These are phyloP conservation scores for Medicago lupulina DNA, from an alignment of 306 rosid species.

Conservation along the genomic window DNA sequence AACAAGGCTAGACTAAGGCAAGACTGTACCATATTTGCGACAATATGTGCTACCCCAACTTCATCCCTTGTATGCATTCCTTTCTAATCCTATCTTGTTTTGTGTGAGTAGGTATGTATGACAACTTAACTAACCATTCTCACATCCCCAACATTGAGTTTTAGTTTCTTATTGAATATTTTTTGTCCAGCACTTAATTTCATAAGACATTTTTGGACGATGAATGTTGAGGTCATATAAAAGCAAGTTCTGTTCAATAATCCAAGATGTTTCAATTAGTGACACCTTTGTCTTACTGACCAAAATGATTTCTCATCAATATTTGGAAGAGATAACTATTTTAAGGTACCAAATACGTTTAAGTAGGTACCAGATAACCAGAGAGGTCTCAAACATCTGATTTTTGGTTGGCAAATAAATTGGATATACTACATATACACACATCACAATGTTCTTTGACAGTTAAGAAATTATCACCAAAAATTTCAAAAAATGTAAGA, in stretches of 20 bases:
- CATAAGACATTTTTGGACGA: not conserved
- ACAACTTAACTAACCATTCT: not conserved
- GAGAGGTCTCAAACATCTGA: constrained; percentile 22
- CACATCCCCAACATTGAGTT: not conserved
- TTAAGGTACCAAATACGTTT: constrained; percentile 9
- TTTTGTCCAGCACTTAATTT: not conserved
- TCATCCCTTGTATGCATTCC: not conserved
- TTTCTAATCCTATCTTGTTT: not conserved
- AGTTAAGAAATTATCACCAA: not conserved
- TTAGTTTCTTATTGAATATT: not conserved
- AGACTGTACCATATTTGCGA: not conserved
- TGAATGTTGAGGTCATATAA: not conserved
- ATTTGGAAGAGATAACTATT: constrained; percentile 1
- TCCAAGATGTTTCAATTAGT: constrained; percentile 24
- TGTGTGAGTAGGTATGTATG: constrained; percentile 3
- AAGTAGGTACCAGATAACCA: not conserved
- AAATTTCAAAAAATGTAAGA: constrained; percentile 10
- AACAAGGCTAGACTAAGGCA: not conserved
- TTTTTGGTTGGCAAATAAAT: constrained; percentile 3
- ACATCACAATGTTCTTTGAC: constrained; percentile 15
- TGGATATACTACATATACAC: not conserved
- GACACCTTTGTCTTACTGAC: not conserved
- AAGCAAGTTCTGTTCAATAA: constrained; percentile 27
- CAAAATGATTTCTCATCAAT: not conserved
- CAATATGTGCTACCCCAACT: not conserved